These are phyloP conservation scores for Pulveroboletus sp. DNA, from an alignment of 768 basidiomycete species.

Conservation along the genomic window DNA sequence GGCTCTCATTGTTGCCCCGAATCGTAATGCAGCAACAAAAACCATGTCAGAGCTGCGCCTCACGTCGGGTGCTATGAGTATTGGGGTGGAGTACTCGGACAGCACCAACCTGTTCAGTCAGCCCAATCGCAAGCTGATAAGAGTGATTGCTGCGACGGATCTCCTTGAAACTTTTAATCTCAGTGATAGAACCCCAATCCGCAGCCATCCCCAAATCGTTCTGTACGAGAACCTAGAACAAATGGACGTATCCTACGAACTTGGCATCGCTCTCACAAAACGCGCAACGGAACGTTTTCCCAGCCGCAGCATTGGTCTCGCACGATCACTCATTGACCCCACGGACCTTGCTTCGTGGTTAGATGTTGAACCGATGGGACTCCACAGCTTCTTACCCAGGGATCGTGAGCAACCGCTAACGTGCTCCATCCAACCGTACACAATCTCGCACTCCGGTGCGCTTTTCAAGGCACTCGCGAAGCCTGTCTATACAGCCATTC, in stretches of 20 bases:
- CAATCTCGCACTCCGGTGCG: conserved; percentile 80
- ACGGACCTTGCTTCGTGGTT: conserved; percentile 84
- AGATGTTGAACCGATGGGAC: conserved; percentile 55
- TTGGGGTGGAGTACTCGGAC: conserved; percentile 37
- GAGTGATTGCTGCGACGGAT: conserved; percentile 53
- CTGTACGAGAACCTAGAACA: conserved; percentile 86
- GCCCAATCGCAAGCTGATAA: conserved; percentile 45
- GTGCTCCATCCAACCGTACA: conserved; percentile 72
- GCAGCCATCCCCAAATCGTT: conserved; percentile 55
- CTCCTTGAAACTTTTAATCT: conserved; percentile 45
- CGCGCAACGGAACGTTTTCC: conserved; percentile 58
- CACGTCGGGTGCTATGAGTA: conserved; percentile 35
- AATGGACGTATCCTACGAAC: conserved; percentile 78
- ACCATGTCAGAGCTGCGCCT: conserved; percentile 50
- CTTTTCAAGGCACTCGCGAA: conserved; percentile 92
- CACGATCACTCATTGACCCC: conserved; percentile 78
- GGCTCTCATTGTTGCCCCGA: conserved; percentile 64
- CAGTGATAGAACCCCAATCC: conserved; percentile 21
- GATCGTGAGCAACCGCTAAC: conserved; percentile 80
- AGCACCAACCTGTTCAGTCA: conserved; percentile 32
- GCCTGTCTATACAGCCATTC: conserved; percentile 79
- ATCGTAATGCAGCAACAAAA: conserved; percentile 54
- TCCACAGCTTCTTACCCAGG: conserved; percentile 77
- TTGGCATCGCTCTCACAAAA: conserved; percentile 71
- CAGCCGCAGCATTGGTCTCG: conserved; percentile 75